A percentile compares a stretch with the other conserved stretches of the same genome.
These are phyloP conservation scores for Daldinia grandis DNA, from an alignment of 495 filamentous ascomycete genomes.

Conservation along the genomic window DNA sequence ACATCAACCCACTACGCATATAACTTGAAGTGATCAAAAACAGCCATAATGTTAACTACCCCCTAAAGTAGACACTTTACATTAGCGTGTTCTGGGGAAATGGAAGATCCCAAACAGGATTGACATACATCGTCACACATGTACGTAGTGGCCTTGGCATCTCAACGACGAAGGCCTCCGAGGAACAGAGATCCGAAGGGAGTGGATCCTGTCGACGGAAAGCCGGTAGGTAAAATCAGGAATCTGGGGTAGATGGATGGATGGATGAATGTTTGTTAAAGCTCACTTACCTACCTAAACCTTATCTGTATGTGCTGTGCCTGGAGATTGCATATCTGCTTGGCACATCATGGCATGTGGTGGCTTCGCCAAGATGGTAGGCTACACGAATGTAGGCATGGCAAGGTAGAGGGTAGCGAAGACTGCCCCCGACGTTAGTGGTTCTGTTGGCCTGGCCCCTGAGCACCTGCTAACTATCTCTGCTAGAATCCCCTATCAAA, in stretches of 20 bases:
- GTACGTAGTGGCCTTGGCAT: slow-evolving; percentile 25
- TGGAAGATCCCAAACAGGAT: slow-evolving; percentile 17
- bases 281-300: slow-evolving; percentile 11
- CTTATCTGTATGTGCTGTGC: slow-evolving; percentile 20
- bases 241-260: slow-evolving; percentile 38
- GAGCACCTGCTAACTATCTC: neutral
- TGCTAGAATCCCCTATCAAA: no score
- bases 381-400: neutral
- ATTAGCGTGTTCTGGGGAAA: slow-evolving; percentile 24
- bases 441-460: neutral
- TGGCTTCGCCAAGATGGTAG: slow-evolving; percentile 2
- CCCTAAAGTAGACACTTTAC: slow-evolving; percentile 3
- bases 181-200: slow-evolving; percentile 31
- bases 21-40: slow-evolving; percentile 10
- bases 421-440: neutral
- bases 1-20: slow-evolving; percentile 1
- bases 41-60: no score
- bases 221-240: slow-evolving; percentile 30
- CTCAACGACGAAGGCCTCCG: neutral
- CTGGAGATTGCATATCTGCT: slow-evolving; percentile 6
- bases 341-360: neutral
- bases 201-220: slow-evolving; percentile 22
- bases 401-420: neutral
- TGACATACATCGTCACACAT: slow-evolving; percentile 9
- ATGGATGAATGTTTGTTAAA: no score